Evolutionary conservation across 2,329 filamentous ascomycete genomes (phyloP).

Genomic region (Bipolaris zeicola): DNA sequence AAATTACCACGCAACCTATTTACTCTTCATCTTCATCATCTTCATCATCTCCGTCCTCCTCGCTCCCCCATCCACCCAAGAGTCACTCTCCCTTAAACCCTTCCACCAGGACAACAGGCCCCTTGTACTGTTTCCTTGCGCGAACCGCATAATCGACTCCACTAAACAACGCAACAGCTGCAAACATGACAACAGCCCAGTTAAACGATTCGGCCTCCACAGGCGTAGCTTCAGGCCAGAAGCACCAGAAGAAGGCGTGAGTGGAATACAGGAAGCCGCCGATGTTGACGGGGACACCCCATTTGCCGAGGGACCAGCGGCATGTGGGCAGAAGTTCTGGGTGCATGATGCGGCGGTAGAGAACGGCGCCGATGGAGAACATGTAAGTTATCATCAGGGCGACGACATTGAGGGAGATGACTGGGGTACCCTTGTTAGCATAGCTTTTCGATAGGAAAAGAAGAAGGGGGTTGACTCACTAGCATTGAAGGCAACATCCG

Average conservation of each 20-base stretch:
- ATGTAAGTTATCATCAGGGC: constrained; percentile 51
- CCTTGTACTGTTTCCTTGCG: constrained; percentile 43
- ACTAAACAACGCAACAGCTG: constrained; percentile 33
- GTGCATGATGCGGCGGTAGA: constrained; percentile 47
- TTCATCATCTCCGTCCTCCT: neutral
- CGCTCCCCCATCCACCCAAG: neutral
- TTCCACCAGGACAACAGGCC: constrained; percentile 38
- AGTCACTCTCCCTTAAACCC: constrained; percentile 30
- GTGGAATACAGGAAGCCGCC: constrained; percentile 43
- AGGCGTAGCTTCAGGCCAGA: constrained; percentile 47
- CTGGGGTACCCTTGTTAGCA: constrained; percentile 12
- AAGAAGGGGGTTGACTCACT: constrained; percentile 19
- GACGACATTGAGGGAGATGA: constrained; percentile 49
- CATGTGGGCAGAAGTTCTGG: constrained; percentile 47
- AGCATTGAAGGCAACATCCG: constrained; percentile 43
- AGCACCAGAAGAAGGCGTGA: constrained; percentile 51
- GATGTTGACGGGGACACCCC: constrained; percentile 48
- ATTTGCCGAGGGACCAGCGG: constrained; percentile 49
- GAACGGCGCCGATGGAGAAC: constrained; percentile 49
- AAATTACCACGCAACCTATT: no score
- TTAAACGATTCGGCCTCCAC: constrained; percentile 38
- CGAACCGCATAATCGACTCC: constrained; percentile 37
- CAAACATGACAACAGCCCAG: constrained; percentile 47
- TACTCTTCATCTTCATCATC: neutral
- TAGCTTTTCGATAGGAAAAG: neutral